Conservation (phyloP, 164 flowering plant species). For the Tetrastigma voinierianum region DNA sequence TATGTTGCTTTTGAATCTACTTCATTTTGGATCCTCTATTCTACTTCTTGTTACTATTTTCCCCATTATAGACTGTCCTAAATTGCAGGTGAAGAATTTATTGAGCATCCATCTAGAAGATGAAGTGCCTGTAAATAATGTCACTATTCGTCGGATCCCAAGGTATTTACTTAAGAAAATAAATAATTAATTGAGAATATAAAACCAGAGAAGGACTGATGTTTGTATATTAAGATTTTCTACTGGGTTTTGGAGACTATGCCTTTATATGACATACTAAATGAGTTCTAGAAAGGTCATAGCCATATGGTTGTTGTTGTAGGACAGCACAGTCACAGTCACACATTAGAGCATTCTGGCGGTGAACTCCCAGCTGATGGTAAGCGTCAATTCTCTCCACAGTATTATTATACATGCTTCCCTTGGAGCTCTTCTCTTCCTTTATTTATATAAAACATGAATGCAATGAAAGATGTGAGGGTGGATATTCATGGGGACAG, state of each 20-base stretch:
- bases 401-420: constrained; percentile 18
- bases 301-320: constrained; percentile 69
- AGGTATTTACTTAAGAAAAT: constrained; percentile 42
- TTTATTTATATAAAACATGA: constrained; percentile 2
- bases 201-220: too few species aligned
- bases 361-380: constrained; percentile 27
- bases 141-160: constrained; percentile 49
- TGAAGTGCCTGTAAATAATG: constrained; percentile 37
- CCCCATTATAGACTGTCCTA: too few species aligned
- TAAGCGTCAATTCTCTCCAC: constrained; percentile 22
- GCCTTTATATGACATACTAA: constrained; percentile 60
- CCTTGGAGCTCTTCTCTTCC: neutral
- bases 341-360: constrained; percentile 2
- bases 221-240: neutral
- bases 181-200: too few species aligned
- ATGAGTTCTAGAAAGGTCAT: constrained; percentile 64
- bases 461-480: constrained; percentile 45
- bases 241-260: constrained; percentile 43
- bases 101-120: constrained; percentile 38
- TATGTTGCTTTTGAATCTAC: too few species aligned
- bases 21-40: too few species aligned
- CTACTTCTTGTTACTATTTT: too few species aligned
- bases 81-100: constrained; percentile 47
- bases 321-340: constrained; percentile 25
- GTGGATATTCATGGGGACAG: constrained; percentile 63